These are phyloP conservation scores for Ceratobasidium sp. DNA, from an alignment of 1,284 basidiomycete genomes.

Conservation along the genomic window DNA sequence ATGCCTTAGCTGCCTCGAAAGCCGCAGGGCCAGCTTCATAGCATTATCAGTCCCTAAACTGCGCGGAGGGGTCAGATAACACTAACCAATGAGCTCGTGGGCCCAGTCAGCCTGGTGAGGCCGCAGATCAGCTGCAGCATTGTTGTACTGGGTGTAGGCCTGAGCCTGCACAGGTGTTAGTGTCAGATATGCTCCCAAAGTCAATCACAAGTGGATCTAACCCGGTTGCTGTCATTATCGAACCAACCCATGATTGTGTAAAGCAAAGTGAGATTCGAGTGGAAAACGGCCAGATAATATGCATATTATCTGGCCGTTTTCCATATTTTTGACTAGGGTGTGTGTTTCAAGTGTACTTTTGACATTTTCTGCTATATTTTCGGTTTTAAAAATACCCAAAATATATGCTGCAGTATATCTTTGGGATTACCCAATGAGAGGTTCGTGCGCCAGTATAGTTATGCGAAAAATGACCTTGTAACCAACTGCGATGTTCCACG, in stretches of 20 bases:
- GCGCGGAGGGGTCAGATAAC: slow-evolving; percentile 43
- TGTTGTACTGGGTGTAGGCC: slow-evolving; percentile 40
- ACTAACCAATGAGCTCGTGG: slow-evolving; percentile 53
- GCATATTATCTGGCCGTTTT: too few species aligned
- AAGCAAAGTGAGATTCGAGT: too few species aligned
- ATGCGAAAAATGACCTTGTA: too few species aligned
- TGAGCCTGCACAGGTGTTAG: neutral
- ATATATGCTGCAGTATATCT: too few species aligned
- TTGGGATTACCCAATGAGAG: too few species aligned
- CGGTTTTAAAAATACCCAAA: too few species aligned
- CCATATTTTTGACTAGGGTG: too few species aligned
- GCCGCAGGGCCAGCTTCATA: slow-evolving; percentile 43
- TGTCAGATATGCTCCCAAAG: neutral
- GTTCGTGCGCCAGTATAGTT: too few species aligned
- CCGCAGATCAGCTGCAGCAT: slow-evolving; percentile 23
- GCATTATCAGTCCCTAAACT: slow-evolving; percentile 43
- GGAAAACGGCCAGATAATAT: too few species aligned
- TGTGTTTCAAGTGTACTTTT: too few species aligned
- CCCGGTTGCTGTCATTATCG: slow-evolving; percentile 21
- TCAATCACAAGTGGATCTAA: neutral
- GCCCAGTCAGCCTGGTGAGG: slow-evolving; percentile 49
- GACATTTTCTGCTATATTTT: too few species aligned
- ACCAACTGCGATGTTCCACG: too few species aligned
- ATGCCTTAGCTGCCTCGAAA: slow-evolving; percentile 49
- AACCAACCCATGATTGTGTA: slow-evolving; percentile 28